These are phyloP conservation scores for Eurotiales sp. DNA, from an alignment of 2,329 filamentous ascomycete species.

Conservation along the genomic window DNA sequence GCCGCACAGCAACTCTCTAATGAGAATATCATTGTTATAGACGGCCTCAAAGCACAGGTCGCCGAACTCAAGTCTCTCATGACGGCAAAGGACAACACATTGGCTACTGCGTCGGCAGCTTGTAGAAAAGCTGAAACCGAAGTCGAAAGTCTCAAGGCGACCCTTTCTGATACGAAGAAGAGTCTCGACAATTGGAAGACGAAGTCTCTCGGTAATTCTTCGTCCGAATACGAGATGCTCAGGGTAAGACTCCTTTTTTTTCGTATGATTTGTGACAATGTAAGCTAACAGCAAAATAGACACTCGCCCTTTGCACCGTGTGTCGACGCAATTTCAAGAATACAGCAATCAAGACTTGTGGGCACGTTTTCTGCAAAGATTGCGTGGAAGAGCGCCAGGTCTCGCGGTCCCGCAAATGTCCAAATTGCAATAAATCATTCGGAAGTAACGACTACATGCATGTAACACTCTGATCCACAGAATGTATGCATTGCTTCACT, in stretches of 20 bases:
- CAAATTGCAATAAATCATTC: conserved; percentile 87
- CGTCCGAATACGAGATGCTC: conserved; percentile 78
- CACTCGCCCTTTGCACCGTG: conserved; percentile 81
- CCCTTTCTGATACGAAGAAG: conserved; percentile 73
- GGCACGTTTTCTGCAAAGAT: conserved; percentile 86
- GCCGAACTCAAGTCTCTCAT: conserved; percentile 70
- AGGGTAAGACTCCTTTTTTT: conserved; percentile 61
- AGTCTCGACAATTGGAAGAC: conserved; percentile 81
- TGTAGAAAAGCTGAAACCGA: conserved; percentile 64
- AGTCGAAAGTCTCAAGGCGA: conserved; percentile 72
- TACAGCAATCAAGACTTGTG: conserved; percentile 87
- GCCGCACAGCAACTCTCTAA: conserved; percentile 67
- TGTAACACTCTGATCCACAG: conserved; percentile 40
- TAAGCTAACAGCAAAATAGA: conserved; percentile 40
- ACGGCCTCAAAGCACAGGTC: conserved; percentile 72
- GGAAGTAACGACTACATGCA: conserved; percentile 85
- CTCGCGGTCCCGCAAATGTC: conserved; percentile 91
- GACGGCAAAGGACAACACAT: conserved; percentile 69
- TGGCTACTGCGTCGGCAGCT: conserved; percentile 60
- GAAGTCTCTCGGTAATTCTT: conserved; percentile 76
- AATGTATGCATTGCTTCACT: conserved; percentile 1
- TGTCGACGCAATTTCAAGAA: conserved; percentile 94
- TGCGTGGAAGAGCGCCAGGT: conserved; percentile 87
- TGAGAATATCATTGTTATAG: conserved; percentile 66
- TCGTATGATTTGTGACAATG: not conserved